Evolutionary conservation across 352 stramenopile genomes (phyloP).

Genomic region (Phytophthora boehmeriae): DNA sequence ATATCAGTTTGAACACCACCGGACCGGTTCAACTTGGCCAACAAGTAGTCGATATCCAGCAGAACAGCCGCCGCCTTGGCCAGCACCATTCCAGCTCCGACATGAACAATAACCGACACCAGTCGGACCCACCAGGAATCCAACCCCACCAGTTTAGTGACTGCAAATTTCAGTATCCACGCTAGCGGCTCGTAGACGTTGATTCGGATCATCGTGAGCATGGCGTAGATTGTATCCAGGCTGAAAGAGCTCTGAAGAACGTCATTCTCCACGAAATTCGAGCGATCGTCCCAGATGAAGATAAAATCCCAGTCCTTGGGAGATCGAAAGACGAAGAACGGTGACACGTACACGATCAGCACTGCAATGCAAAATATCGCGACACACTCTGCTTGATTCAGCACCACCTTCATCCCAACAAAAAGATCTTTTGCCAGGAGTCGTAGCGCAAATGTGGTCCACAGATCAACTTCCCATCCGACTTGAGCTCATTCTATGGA

Average conservation of each 20-base stretch:
- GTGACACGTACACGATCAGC: slow-evolving; percentile 3
- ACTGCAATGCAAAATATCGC: neutral
- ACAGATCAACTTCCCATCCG: too few species aligned
- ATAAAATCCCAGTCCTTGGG: slow-evolving; percentile 46
- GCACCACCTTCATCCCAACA: neutral
- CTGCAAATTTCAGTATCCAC: slow-evolving; percentile 59
- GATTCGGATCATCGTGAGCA: slow-evolving; percentile 49
- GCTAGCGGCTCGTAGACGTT: slow-evolving; percentile 67
- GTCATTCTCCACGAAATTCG: slow-evolving; percentile 56
- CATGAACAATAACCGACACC: slow-evolving; percentile 48
- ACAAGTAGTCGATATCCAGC: slow-evolving; percentile 25
- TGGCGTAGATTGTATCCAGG: slow-evolving; percentile 30
- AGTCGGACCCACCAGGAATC: slow-evolving; percentile 43
- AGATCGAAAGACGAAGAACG: slow-evolving; percentile 1
- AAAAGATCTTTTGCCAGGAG: too few species aligned
- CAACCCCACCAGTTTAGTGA: slow-evolving; percentile 34
- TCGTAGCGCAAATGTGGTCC: too few species aligned
- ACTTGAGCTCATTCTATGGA: too few species aligned
- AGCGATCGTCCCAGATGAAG: slow-evolving; percentile 50
- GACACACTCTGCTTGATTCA: slow-evolving; percentile 9
- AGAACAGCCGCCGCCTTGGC: slow-evolving; percentile 25
- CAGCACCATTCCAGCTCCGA: slow-evolving; percentile 28
- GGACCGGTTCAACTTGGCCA: slow-evolving; percentile 1
- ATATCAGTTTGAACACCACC: neutral
- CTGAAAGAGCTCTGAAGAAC: slow-evolving; percentile 38